Conservation (phyloP, 2,329 filamentous ascomycete genomes). For the Botrytis paeoniae region DNA sequence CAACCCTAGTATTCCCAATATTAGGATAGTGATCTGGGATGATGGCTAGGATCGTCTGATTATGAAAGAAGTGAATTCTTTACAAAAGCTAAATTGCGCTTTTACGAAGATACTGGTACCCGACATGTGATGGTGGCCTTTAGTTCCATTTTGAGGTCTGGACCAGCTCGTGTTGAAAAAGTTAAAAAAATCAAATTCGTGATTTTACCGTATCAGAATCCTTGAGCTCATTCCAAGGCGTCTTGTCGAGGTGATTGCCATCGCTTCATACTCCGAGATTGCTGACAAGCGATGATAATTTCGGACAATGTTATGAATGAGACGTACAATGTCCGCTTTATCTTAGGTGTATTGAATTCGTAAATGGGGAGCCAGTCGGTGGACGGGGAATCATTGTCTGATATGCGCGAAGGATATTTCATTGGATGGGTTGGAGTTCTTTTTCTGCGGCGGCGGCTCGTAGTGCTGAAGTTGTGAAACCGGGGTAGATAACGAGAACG, state of each 20-base stretch:
- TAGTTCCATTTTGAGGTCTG: neutral
- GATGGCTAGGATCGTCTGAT: neutral
- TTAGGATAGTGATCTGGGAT: neutral
- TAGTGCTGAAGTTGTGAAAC: neutral
- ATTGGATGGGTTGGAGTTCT: neutral
- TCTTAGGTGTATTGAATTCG: neutral
- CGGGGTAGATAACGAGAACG: neutral
- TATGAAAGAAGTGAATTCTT: neutral
- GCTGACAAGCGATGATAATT: neutral
- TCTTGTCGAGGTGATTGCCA: neutral
- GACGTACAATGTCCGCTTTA: neutral
- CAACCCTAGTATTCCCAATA: neutral
- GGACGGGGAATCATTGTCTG: neutral
- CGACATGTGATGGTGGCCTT: neutral
- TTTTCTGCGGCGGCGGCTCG: neutral
- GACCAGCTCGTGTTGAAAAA: neutral
- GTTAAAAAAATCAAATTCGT: neutral
- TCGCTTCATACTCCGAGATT: neutral
- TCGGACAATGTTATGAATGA: neutral
- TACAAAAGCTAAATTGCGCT: neutral
- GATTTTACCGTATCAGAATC: neutral
- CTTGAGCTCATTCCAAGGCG: neutral
- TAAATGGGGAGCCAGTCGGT: neutral
- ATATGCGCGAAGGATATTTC: neutral
- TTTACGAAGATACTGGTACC: neutral